Conservation (phyloP, 2,329 filamentous ascomycete genomes). For the Aspergillus pseudoglaucus region DNA sequence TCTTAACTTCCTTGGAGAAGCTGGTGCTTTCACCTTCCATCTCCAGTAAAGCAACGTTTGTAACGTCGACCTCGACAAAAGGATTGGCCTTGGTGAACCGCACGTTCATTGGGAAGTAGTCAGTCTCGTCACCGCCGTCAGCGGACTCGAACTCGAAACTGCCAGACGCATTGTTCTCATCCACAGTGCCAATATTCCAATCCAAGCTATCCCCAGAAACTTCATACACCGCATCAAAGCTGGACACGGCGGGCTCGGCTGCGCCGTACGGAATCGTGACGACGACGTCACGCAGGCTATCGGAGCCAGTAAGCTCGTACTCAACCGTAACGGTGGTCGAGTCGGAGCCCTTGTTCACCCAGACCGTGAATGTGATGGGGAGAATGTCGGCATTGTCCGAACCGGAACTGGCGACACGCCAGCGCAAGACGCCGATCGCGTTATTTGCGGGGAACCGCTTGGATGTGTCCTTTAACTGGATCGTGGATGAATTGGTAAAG, state of each 20-base stretch:
- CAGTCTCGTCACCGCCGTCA: constrained; percentile 75
- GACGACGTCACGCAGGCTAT: constrained; percentile 72
- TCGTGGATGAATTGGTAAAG: constrained; percentile 74
- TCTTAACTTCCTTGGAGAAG: constrained; percentile 42
- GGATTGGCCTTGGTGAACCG: constrained; percentile 79
- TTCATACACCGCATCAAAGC: constrained; percentile 90
- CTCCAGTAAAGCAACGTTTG: constrained; percentile 37
- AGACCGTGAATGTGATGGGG: constrained; percentile 93
- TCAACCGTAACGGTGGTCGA: constrained; percentile 89
- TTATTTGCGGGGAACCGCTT: constrained; percentile 95
- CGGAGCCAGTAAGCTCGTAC: constrained; percentile 82
- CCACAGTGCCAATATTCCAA: constrained; percentile 84
- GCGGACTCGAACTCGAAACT: constrained; percentile 94
- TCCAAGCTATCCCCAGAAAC: constrained; percentile 88
- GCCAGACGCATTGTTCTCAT: constrained; percentile 73
- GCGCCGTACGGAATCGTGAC: constrained; percentile 82
- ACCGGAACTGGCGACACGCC: constrained; percentile 73
- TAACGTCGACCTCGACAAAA: constrained; percentile 86
- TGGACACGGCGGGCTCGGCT: constrained; percentile 80
- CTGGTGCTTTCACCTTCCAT: constrained; percentile 39
- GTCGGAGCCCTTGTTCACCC: constrained; percentile 82
- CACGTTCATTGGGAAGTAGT: constrained; percentile 97
- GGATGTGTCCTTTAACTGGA: constrained; percentile 81
- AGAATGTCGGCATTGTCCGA: constrained; percentile 72
- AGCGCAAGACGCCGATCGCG: constrained; percentile 83